A percentile compares a stretch with the other conserved stretches of the same genome.
These are phyloP conservation scores for Ilyonectria sp. DNA, from an alignment of 2,329 filamentous ascomycete species.

Conservation along the genomic window DNA sequence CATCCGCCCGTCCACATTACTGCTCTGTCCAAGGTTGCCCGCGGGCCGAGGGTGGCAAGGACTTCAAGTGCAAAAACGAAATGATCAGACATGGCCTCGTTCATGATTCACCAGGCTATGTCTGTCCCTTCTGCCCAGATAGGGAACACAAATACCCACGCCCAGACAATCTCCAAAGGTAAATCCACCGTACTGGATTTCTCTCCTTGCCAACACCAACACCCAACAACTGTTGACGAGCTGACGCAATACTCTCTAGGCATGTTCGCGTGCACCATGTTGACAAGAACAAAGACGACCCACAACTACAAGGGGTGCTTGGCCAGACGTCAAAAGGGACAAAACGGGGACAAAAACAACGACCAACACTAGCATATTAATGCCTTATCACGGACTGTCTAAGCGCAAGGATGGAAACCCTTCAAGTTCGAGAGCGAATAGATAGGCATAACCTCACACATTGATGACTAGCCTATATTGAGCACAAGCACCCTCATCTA, in stretches of 20 bases:
- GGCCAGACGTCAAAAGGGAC: no score
- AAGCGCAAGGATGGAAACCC: no score
- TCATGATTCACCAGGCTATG: slow-evolving; percentile 93
- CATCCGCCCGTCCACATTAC: slow-evolving; percentile 75
- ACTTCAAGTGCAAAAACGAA: slow-evolving; percentile 81
- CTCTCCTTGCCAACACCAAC: no score
- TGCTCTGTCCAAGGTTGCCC: slow-evolving; percentile 74
- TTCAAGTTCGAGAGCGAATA: no score
- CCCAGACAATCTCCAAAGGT: slow-evolving; percentile 96
- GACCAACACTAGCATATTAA: no score
- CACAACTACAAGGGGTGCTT: slow-evolving; percentile 47
- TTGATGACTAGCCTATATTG: no score
- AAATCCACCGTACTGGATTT: no score
- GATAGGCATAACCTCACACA: no score
- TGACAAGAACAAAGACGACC: slow-evolving; percentile 92
- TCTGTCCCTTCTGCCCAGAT: slow-evolving; percentile 96
- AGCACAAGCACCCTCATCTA: no score
- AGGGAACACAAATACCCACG: slow-evolving; percentile 93
- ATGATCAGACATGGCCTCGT: slow-evolving; percentile 87
- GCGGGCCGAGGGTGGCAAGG: slow-evolving; percentile 74
- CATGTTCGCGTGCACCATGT: slow-evolving; percentile 94
- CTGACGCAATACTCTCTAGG: slow-evolving; percentile 62
- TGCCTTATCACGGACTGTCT: no score
- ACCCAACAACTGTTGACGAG: not conserved
- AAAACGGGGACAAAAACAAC: no score